Evolutionary conservation across 1,284 basidiomycete genomes (phyloP).

Genomic region (Microbotryum violaceum): DNA sequence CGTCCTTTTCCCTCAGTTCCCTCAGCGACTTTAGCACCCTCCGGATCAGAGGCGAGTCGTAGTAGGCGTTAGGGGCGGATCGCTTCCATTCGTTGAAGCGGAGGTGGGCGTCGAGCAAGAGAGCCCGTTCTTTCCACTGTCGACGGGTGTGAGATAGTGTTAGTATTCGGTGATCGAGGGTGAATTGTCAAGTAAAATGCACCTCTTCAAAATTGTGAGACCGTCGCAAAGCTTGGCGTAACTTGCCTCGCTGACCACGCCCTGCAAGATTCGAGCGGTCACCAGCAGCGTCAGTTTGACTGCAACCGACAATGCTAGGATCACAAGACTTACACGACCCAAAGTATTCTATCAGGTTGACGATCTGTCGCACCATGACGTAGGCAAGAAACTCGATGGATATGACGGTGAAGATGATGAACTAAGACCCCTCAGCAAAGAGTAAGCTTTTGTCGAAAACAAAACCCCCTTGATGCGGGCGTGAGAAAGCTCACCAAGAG

Average conservation of each 20-base stretch:
- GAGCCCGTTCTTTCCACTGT: constrained; percentile 80
- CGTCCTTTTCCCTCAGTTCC: constrained; percentile 58
- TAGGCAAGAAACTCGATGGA: constrained; percentile 73
- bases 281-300: background rate
- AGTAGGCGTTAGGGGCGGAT: constrained; percentile 72
- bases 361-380: constrained; percentile 77
- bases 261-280: constrained; percentile 46
- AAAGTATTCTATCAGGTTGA: constrained; percentile 86
- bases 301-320: constrained; percentile 10
- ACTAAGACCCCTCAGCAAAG: constrained; percentile 43
- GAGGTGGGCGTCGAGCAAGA: constrained; percentile 66
- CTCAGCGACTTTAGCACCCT: constrained; percentile 61
- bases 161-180: background rate
- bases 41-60: constrained; percentile 74
- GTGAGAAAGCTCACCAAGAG: constrained; percentile 55
- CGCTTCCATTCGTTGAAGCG: constrained; percentile 82
- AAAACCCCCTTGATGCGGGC: background rate
- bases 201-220: constrained; percentile 59
- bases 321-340: constrained; percentile 61
- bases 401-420: constrained; percentile 77
- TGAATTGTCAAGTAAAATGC: background rate
- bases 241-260: constrained; percentile 70
- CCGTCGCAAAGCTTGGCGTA: constrained; percentile 65
- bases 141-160: background rate
- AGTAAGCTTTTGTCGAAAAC: background rate